Conservation (phyloP, 139 green algal genomes). For the Spirogloea muscicola region DNA sequence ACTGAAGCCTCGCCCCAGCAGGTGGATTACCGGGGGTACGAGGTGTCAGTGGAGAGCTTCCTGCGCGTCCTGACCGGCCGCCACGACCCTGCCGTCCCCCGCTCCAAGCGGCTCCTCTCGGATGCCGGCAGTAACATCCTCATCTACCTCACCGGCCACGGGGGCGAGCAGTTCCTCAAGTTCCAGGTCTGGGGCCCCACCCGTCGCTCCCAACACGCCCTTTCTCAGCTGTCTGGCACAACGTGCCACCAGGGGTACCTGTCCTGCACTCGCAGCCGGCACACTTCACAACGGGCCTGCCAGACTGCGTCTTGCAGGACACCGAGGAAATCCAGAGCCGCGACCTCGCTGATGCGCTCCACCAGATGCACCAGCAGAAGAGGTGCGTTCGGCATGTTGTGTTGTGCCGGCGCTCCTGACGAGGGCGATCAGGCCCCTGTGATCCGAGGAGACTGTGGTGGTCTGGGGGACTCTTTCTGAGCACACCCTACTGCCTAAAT, state of each 20-base stretch:
- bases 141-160: conserved; percentile 61
- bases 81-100: conserved; percentile 50
- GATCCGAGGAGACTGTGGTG: too few species aligned
- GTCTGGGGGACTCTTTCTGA: too few species aligned
- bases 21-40: conserved; percentile 86
- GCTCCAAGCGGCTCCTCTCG: conserved; percentile 73
- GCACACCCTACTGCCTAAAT: too few species aligned
- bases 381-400: too few species aligned
- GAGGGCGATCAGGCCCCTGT: too few species aligned
- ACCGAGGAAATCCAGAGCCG: conserved; percentile 46
- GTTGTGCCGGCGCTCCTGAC: too few species aligned
- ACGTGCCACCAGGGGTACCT: background rate
- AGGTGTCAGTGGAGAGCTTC: conserved; percentile 84
- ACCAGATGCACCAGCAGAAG: conserved; percentile 64
- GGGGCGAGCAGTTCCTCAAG: conserved; percentile 92
- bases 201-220: background rate
- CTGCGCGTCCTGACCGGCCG: conserved; percentile 76
- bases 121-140: conserved; percentile 75
- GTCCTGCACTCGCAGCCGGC: background rate
- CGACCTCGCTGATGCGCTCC: conserved; percentile 57
- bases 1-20: background rate
- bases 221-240: background rate
- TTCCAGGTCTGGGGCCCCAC: conserved; percentile 67
- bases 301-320: too few species aligned
- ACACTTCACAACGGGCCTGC: background rate